Conservation (phyloP, 371 early-diverging fungal species). For the Mortierella sp. region DNA sequence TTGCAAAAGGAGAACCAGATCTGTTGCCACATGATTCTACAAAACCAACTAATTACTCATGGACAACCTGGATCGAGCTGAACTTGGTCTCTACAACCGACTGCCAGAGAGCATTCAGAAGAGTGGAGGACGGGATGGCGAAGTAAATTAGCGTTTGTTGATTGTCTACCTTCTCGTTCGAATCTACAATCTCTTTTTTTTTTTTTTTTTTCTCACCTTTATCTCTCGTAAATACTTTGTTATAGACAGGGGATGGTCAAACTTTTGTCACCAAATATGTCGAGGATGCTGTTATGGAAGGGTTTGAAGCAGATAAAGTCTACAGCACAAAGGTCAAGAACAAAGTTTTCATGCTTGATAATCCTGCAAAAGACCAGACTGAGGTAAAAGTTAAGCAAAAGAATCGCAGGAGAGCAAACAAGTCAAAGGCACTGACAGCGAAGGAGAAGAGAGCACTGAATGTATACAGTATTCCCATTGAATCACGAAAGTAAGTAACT, state of each 20-base stretch:
- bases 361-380: constrained; percentile 45
- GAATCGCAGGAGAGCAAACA: constrained; percentile 44
- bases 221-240: background rate
- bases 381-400: constrained; percentile 27
- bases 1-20: background rate
- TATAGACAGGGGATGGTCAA: background rate
- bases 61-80: constrained; percentile 33
- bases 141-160: constrained; percentile 18
- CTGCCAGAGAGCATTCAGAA: constrained; percentile 25
- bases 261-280: constrained; percentile 38
- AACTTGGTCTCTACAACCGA: constrained; percentile 40
- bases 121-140: constrained; percentile 24
- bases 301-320: constrained; percentile 23
- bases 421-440: constrained; percentile 67
- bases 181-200: background rate
- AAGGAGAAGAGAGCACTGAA: constrained; percentile 69
- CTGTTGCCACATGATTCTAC: background rate
- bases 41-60: constrained; percentile 4
- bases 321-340: constrained; percentile 57
- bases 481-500: constrained; percentile 57
- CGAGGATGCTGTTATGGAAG: constrained; percentile 36
- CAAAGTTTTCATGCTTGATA: constrained; percentile 61
- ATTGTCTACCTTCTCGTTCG: background rate
- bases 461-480: constrained; percentile 76
- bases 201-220: background rate